Percentiles rank a stretch among this genome's conserved stretches.
phyloP scores from a whole-genome alignment of 2,329 filamentous ascomycete genomes.

The Helminthosporium solani region DNA sequence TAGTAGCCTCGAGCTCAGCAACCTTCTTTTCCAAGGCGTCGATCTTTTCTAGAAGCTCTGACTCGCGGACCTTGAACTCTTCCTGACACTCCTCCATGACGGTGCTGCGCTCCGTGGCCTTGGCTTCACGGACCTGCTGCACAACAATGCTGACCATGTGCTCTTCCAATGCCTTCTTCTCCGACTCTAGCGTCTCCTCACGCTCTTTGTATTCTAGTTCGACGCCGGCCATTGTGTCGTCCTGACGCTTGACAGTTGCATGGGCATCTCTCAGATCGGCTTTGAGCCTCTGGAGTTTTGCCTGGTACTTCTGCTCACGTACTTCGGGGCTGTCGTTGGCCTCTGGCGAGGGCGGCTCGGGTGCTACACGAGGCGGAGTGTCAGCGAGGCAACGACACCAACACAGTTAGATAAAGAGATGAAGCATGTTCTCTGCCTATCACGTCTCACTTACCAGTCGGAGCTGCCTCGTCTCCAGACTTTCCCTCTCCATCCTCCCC shows the following conservation, averaged over 20 bases:
- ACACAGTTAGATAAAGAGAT: slow-evolving; percentile 16
- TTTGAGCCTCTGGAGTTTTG: slow-evolving; percentile 31
- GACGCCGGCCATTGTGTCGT: slow-evolving; percentile 19
- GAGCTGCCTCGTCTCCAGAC: slow-evolving; percentile 1
- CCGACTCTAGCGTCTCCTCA: slow-evolving; percentile 31
- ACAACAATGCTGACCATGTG: slow-evolving; percentile 46
- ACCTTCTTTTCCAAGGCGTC: slow-evolving; percentile 31
- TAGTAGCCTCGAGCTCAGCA: slow-evolving; percentile 27
- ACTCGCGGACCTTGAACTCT: slow-evolving; percentile 30
- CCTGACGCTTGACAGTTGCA: slow-evolving; percentile 28
- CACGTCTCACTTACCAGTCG: slow-evolving; percentile 1
- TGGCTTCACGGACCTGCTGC: slow-evolving; percentile 44
- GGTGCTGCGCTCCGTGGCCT: slow-evolving; percentile 37
- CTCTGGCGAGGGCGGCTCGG: slow-evolving; percentile 28
- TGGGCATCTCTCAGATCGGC: slow-evolving; percentile 39
- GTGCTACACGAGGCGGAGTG: slow-evolving; percentile 18
- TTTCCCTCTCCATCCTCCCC: slow-evolving; percentile 16
- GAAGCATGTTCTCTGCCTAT: slow-evolving; percentile 15
- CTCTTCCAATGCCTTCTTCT: slow-evolving; percentile 44
- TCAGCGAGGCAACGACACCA: slow-evolving; percentile 20
- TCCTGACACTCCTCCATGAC: slow-evolving; percentile 39
- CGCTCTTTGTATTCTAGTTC: slow-evolving; percentile 38
- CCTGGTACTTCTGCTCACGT: slow-evolving; percentile 35
- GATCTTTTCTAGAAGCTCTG: slow-evolving; percentile 30
- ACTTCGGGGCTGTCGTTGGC: slow-evolving; percentile 32